phyloP scores from a whole-genome alignment of 306 rosid species.

The Castanopsis chinensis region DNA sequence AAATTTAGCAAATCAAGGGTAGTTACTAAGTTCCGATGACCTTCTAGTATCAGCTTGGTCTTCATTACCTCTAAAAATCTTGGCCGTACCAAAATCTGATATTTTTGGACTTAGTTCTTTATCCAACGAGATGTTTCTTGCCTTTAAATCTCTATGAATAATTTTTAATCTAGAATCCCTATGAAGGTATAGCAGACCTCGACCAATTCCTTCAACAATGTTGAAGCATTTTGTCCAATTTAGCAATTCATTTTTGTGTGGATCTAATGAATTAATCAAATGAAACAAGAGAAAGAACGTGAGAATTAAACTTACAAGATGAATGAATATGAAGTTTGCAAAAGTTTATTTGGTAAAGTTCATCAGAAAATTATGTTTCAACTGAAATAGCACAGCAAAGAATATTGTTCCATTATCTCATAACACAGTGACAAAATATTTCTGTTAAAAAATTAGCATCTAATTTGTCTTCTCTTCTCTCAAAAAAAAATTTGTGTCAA shows the following conservation, averaged over 20 bases:
- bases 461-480: too few species aligned
- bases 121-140: too few species aligned
- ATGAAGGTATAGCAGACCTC: slow-evolving; percentile 16
- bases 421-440: too few species aligned
- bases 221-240: slow-evolving; percentile 16
- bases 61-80: too few species aligned
- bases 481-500: too few species aligned
- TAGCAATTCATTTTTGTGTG: slow-evolving; percentile 9
- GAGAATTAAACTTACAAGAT: background rate
- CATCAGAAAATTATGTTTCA: background rate
- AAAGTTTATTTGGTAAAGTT: background rate
- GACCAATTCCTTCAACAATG: slow-evolving; percentile 16
- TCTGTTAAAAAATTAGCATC: too few species aligned
- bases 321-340: background rate
- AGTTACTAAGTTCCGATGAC: background rate
- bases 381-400: background rate
- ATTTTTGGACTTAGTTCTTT: too few species aligned
- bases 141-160: background rate
- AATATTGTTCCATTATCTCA: too few species aligned
- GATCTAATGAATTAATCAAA: slow-evolving; percentile 17
- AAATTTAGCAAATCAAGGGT: background rate
- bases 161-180: slow-evolving; percentile 25
- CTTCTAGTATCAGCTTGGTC: too few species aligned
- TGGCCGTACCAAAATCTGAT: too few species aligned
- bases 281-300: too few species aligned